A percentile compares a stretch with the other conserved stretches of the same genome.
Evolutionary conservation across 73 alveolate genomes (phyloP).

Genomic region (Blepharisma japonicum): DNA sequence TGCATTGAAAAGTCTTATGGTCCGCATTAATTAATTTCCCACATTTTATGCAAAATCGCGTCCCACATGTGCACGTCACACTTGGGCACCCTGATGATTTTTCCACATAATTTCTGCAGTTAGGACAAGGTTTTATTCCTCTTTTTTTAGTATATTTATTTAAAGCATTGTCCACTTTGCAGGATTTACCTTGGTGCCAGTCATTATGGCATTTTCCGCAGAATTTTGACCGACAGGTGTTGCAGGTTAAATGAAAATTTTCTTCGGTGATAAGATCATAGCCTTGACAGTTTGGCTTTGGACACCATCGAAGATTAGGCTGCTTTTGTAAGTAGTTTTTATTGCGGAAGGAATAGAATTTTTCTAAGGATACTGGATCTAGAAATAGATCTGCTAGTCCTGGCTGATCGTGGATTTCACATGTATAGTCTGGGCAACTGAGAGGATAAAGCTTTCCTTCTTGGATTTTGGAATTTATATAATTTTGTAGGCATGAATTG

Average conservation of each 20-base stretch:
- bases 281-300: conserved; percentile 17
- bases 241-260: not conserved
- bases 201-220: not conserved
- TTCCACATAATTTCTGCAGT: not conserved
- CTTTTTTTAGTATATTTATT: not conserved
- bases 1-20: not conserved
- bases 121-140: conserved; percentile 5
- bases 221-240: not conserved
- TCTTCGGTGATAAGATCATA: not conserved
- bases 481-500: not conserved
- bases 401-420: no score
- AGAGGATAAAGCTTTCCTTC: not conserved
- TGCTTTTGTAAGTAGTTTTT: not conserved
- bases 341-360: not conserved
- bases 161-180: not conserved
- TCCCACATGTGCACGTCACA: conserved; percentile 12
- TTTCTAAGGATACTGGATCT: not conserved
- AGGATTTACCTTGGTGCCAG: not conserved
- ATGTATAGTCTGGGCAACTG: not conserved
- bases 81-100: not conserved
- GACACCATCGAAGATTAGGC: conserved; percentile 13
- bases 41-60: not conserved
- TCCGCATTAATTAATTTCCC: not conserved
- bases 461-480: not conserved
- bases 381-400: no score